These are phyloP conservation scores for Nelumbo lutea DNA, from an alignment of 164 flowering plant species.

Conservation along the genomic window DNA sequence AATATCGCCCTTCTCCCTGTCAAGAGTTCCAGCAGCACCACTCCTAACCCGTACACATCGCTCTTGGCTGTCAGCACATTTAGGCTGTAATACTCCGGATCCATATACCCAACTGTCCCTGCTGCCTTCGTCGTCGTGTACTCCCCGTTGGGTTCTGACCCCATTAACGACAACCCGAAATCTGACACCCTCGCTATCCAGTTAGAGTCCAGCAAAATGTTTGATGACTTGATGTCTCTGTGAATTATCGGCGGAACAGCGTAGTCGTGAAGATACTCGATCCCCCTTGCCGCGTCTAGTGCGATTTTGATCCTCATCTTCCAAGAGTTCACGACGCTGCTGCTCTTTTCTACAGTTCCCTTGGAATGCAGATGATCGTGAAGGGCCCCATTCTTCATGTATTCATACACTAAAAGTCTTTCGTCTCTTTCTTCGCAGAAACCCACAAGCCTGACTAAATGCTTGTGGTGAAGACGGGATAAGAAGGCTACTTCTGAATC, in stretches of 20 bases:
- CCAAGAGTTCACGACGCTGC: conserved; percentile 73
- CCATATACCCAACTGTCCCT: conserved; percentile 96
- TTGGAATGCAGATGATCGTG: conserved; percentile 77
- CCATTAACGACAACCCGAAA: conserved; percentile 82
- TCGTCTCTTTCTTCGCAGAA: conserved; percentile 86
- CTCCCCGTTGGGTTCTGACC: conserved; percentile 52
- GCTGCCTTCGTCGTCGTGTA: conserved; percentile 63
- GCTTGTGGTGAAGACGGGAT: conserved; percentile 91
- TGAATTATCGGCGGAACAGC: conserved; percentile 97
- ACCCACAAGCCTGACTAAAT: conserved; percentile 83
- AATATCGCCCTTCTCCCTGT: conserved; percentile 91
- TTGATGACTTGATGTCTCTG: conserved; percentile 92
- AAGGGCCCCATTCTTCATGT: conserved; percentile 89
- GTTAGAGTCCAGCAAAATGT: conserved; percentile 70
- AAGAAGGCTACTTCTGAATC: conserved; percentile 83
- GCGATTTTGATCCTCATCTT: conserved; percentile 76
- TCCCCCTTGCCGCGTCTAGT: conserved; percentile 86
- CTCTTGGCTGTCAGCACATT: conserved; percentile 90
- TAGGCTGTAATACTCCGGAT: conserved; percentile 90
- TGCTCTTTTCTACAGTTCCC: conserved; percentile 40
- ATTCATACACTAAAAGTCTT: conserved; percentile 84
- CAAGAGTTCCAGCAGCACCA: conserved; percentile 74
- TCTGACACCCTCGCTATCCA: conserved; percentile 94
- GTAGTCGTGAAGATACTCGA: conserved; percentile 89
- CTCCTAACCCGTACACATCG: conserved; percentile 94